Evolutionary conservation across 139 green algal species (phyloP), one percentile per base, ranked within the genome.

Genomic region (Picochlorum sp.): DNA sequence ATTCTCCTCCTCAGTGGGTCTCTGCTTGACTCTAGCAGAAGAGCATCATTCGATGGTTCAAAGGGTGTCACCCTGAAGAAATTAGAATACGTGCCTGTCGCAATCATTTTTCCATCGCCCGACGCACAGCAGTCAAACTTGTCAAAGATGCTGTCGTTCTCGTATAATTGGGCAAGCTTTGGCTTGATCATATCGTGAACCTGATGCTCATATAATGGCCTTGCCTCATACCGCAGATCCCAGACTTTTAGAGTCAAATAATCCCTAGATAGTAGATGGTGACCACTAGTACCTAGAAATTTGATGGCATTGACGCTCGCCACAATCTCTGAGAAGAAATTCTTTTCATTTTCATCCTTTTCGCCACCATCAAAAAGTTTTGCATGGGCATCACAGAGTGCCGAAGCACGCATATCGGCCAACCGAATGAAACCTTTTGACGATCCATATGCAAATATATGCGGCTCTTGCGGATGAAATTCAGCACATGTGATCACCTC

Each of bases 121-220:
- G 81, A 94, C 49, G 95, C 76, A 62, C 71, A 85, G 76, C 86
- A 95, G 74, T 96, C 91, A 70, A 98, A 98, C 81, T 98, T 98
- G 83, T 98, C 93, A 65, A 99, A 99, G 58, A 99, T 97, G 72
- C 73, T 88, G 79, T 99, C 94, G 67, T 91, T 97, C 78, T 99
- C 94, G 73, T 98, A 99, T 67, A 99, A 75, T 71, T 99, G 91
- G 70, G 86, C 95, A 51, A 99, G 77, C 83, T 91, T 79, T 74
- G 28, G 51, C 38, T 90, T 77, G 63, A 99, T 75, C 49, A 87
- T 75, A 70, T 98, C 94, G 38, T 99, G 94, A 57, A 98, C 87
- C 55, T 84, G 83, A 77, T 92, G 95, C 0, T 81, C 85, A 6
- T 76, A 79, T 37, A 99, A 70, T 4, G 94, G 94, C 24, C 65